Conservation (phyloP, 495 filamentous ascomycete genomes). For the Lophiotrema nucula region DNA sequence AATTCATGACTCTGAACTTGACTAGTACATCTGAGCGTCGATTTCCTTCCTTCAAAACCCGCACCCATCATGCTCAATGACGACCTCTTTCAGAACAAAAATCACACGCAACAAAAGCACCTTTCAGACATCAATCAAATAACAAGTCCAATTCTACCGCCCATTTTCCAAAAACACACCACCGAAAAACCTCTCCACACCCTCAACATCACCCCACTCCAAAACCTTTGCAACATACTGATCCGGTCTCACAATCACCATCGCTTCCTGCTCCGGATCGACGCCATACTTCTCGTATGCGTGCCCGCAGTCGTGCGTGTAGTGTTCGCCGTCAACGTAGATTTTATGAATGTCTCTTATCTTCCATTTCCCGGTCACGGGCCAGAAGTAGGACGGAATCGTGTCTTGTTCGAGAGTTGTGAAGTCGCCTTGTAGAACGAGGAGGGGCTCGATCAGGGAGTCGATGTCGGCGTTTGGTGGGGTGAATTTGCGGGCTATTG, state of each 20-base stretch:
- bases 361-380: slow-evolving; percentile 57
- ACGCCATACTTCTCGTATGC: slow-evolving; percentile 63
- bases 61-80: too few species aligned
- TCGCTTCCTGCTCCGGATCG: slow-evolving; percentile 51
- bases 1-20: too few species aligned
- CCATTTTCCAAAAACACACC: slow-evolving; percentile 6
- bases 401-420: slow-evolving; percentile 56
- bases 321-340: slow-evolving; percentile 66
- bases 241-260: slow-evolving; percentile 66
- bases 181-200: slow-evolving; percentile 13
- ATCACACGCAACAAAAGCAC: too few species aligned
- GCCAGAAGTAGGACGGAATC: slow-evolving; percentile 60
- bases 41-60: too few species aligned
- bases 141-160: too few species aligned
- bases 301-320: slow-evolving; percentile 63
- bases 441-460: slow-evolving; percentile 59
- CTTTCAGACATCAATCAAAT: too few species aligned
- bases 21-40: too few species aligned
- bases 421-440: slow-evolving; percentile 57
- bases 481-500: slow-evolving; percentile 49
- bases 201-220: slow-evolving; percentile 7
- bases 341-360: slow-evolving; percentile 63
- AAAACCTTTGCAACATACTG: slow-evolving; percentile 46
- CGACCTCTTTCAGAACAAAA: too few species aligned
- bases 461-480: slow-evolving; percentile 49